Evolutionary conservation across 2,329 filamentous ascomycete species (phyloP).

Genomic region (Volutella citrinella): DNA sequence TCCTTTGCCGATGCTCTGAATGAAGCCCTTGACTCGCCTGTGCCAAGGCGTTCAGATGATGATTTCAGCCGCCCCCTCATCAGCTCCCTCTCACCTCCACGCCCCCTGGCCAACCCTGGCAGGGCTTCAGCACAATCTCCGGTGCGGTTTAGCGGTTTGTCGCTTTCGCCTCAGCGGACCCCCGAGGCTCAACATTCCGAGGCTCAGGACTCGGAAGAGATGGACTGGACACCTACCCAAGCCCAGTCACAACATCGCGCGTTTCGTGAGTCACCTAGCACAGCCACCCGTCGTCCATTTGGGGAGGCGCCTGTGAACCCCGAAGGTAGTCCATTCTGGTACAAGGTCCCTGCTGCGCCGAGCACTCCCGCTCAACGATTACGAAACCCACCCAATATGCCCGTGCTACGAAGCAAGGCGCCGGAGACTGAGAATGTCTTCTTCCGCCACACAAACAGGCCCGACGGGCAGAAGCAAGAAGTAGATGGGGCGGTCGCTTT

Average conservation of each 20-base stretch:
- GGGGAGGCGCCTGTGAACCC: conserved; percentile 43
- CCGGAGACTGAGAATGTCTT: conserved; percentile 47
- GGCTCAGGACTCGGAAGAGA: conserved; percentile 55
- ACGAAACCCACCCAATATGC: conserved; percentile 58
- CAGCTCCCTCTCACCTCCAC: conserved; percentile 16
- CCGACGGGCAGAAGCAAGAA: conserved; percentile 7
- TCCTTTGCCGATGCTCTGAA: conserved; percentile 41
- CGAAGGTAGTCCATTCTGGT: conserved; percentile 60
- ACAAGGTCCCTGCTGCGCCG: conserved; percentile 67
- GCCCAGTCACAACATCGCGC: conserved; percentile 42
- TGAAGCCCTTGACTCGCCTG: conserved; percentile 29
- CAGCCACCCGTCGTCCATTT: conserved; percentile 41
- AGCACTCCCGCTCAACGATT: conserved; percentile 61
- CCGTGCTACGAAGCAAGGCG: conserved; percentile 47
- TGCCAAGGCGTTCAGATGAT: conserved; percentile 10
- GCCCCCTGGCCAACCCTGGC: conserved; percentile 13
- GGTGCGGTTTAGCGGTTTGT: conserved; percentile 12
- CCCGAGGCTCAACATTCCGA: conserved; percentile 42
- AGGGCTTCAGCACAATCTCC: conserved; percentile 8
- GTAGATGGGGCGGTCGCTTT: conserved; percentile 40
- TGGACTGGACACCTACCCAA: conserved; percentile 73
- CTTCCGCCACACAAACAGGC: conserved; percentile 37
- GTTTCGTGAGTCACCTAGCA: conserved; percentile 45
- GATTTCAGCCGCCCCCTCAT: conserved; percentile 11
- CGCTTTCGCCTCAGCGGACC: conserved; percentile 13